Conservation (phyloP, 352 stramenopile genomes). For the Phytophthora crassamura region DNA sequence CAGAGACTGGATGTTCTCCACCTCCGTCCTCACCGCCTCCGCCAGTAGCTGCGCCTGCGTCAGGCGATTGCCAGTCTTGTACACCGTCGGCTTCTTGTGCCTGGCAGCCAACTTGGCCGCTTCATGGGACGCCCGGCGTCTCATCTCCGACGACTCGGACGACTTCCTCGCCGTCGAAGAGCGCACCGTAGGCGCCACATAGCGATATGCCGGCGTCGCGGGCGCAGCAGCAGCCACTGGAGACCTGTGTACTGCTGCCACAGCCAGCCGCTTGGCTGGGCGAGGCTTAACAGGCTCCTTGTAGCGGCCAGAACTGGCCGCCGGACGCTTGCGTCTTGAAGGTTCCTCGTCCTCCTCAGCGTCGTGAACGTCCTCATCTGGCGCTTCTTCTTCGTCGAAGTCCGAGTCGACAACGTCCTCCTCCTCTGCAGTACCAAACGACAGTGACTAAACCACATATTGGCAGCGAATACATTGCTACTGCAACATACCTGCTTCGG, state of each 20-base stretch:
- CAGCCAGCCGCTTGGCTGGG: constrained; percentile 19
- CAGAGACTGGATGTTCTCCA: constrained; percentile 84
- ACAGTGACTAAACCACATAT: constrained; percentile 2
- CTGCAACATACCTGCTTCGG: constrained; percentile 70
- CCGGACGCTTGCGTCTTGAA: constrained; percentile 36
- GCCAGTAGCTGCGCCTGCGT: constrained; percentile 74
- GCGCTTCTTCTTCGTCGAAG: constrained; percentile 86
- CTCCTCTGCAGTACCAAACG: constrained; percentile 63
- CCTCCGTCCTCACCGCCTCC: constrained; percentile 80
- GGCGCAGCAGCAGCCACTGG: constrained; percentile 7
- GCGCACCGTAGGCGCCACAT: constrained; percentile 51
- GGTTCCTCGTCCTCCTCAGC: constrained; percentile 57
- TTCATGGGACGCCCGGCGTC: constrained; percentile 59
- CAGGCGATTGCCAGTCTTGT: constrained; percentile 59
- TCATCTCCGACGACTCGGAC: constrained; percentile 65
- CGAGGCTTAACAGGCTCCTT: constrained; percentile 41
- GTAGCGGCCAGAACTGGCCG: constrained; percentile 35
- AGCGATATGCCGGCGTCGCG: constrained; percentile 24
- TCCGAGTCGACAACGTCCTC: constrained; percentile 90
- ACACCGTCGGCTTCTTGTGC: constrained; percentile 33
- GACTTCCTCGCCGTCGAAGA: constrained; percentile 69
- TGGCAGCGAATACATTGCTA: background rate
- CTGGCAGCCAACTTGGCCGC: constrained; percentile 50
- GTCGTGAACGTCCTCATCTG: constrained; percentile 83
- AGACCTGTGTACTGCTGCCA: background rate